A percentile compares a stretch with the other conserved stretches of the same genome.
Evolutionary conservation across 73 alveolate species (phyloP).

Genomic region (Paramecium sonneborni): DNA sequence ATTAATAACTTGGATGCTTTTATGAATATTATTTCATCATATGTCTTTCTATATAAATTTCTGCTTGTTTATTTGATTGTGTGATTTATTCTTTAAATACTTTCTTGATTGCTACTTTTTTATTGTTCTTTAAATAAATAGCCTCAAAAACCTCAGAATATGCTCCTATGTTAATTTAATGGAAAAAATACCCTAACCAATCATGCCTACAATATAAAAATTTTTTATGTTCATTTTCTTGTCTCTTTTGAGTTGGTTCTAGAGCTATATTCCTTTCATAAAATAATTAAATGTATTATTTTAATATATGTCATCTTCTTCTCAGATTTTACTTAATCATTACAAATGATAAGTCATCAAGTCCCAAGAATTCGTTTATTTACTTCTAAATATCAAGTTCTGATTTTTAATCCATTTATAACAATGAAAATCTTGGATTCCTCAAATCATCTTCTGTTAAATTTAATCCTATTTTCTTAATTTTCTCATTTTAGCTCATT

Average conservation of each 20-base stretch:
- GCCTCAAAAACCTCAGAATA: conserved; percentile 49
- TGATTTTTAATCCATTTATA: background rate
- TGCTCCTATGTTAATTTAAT: background rate
- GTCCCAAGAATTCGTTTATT: background rate
- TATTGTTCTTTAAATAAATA: background rate
- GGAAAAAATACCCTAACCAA: background rate
- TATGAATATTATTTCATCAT: background rate
- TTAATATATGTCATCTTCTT: background rate
- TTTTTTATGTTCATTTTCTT: background rate
- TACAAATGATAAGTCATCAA: background rate
- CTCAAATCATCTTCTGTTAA: background rate
- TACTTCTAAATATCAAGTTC: background rate
- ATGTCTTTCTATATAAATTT: conserved; percentile 36
- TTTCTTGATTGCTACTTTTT: conserved; percentile 25
- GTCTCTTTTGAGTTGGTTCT: background rate
- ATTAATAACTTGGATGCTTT: conserved; percentile 22
- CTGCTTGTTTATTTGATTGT: background rate
- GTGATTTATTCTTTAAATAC: conserved; percentile 8
- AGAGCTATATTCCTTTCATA: background rate
- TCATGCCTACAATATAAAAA: background rate
- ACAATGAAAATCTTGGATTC: conserved; percentile 10
- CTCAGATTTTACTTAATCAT: background rate
- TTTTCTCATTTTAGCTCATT: background rate
- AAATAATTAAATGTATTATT: background rate
- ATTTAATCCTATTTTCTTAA: background rate